phyloP scores from a whole-genome alignment of 148 eudicot species.

The Vaccinium vitisidaea region DNA sequence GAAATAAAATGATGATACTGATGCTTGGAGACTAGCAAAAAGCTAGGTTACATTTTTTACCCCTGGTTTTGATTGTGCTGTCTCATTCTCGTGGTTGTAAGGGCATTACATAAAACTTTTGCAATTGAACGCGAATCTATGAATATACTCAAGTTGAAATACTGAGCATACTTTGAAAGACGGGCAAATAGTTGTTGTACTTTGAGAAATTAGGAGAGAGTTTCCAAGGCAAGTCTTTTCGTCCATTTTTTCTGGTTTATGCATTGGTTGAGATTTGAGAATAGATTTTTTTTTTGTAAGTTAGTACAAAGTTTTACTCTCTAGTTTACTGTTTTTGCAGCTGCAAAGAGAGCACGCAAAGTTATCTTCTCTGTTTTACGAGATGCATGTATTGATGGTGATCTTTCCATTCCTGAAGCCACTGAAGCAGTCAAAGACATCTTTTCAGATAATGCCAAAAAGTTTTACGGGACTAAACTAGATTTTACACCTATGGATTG shows the following conservation, averaged over 20 bases:
- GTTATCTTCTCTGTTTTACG: slow-evolving; percentile 78
- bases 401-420: slow-evolving; percentile 83
- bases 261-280: not conserved
- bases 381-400: slow-evolving; percentile 81
- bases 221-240: not conserved
- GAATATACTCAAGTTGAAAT: not conserved
- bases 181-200: not conserved
- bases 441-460: slow-evolving; percentile 71
- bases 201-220: not conserved
- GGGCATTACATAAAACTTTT: not conserved
- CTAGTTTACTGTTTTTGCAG: slow-evolving; percentile 35
- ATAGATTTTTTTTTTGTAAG: not conserved
- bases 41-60: not conserved
- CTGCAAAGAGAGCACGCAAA: slow-evolving; percentile 86
- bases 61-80: not conserved
- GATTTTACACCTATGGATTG: slow-evolving; percentile 22
- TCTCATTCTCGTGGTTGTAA: not conserved
- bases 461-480: slow-evolving; percentile 56
- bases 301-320: not conserved
- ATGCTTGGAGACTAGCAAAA: not conserved
- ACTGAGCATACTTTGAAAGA: not conserved
- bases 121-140: not conserved
- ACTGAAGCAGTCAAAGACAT: slow-evolving; percentile 80
- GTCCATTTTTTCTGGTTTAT: not conserved
- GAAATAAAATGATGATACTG: not conserved